Conservation (phyloP, 225 moss, liverwort and hornwort genomes). For the Polytrichum formosum region DNA sequence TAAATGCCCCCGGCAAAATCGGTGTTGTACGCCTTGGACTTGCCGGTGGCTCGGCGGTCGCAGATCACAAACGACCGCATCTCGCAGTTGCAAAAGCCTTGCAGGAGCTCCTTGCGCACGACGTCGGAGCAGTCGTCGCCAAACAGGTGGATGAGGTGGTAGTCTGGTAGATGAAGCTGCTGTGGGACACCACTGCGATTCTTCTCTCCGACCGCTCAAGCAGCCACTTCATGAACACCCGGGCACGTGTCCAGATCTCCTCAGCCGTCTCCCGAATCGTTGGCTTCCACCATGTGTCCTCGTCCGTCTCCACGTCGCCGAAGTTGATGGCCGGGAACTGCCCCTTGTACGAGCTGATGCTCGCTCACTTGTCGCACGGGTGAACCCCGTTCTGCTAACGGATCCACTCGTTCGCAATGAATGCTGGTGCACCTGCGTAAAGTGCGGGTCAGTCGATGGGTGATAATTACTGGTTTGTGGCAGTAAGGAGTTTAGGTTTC, state of each 20-base stretch:
- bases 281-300: slow-evolving; percentile 44
- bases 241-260: slow-evolving; percentile 29
- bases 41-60: slow-evolving; percentile 11
- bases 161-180: slow-evolving; percentile 56
- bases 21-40: neutral
- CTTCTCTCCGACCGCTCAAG: slow-evolving; percentile 37
- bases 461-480: too few species aligned
- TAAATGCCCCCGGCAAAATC: slow-evolving; percentile 1
- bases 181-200: slow-evolving; percentile 54
- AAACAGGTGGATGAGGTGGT: slow-evolving; percentile 39
- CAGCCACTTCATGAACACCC: slow-evolving; percentile 48
- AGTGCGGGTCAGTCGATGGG: too few species aligned
- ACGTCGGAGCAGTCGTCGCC: slow-evolving; percentile 41
- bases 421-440: slow-evolving; percentile 32
- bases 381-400: slow-evolving; percentile 55
- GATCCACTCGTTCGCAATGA: slow-evolving; percentile 60
- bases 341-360: slow-evolving; percentile 33
- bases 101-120: slow-evolving; percentile 24
- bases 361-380: slow-evolving; percentile 49
- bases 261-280: slow-evolving; percentile 27
- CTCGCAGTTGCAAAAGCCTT: slow-evolving; percentile 45
- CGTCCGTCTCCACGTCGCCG: slow-evolving; percentile 36
- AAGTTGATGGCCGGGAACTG: slow-evolving; percentile 51
- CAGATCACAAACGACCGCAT: slow-evolving; percentile 42
- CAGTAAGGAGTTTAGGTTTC: too few species aligned